Evolutionary conservation across 257 asterid genomes (phyloP).

Genomic region (Solanum chiquidenum): DNA sequence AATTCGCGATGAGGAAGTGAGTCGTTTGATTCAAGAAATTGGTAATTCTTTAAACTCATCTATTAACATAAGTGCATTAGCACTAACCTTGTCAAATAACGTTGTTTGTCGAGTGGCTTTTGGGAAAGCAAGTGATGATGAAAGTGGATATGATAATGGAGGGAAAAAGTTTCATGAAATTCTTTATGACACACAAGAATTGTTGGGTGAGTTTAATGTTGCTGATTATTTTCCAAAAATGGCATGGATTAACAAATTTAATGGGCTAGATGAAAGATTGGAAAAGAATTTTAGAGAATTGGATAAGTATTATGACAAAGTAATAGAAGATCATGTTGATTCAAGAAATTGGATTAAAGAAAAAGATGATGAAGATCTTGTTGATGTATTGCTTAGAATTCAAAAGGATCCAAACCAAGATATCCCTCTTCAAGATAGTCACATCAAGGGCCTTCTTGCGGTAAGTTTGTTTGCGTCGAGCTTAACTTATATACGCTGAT

Average conservation of each 20-base stretch:
- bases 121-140: slow-evolving; percentile 1
- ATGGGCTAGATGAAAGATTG: slow-evolving; percentile 22
- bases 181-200: slow-evolving; percentile 7
- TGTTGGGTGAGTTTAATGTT: slow-evolving; percentile 10
- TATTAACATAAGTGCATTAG: slow-evolving; percentile 13
- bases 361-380: slow-evolving; percentile 18
- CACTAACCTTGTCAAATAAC: slow-evolving; percentile 15
- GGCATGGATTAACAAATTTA: slow-evolving; percentile 30
- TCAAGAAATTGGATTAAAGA: background rate
- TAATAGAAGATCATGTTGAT: slow-evolving; percentile 22
- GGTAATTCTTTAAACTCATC: background rate
- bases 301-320: slow-evolving; percentile 17
- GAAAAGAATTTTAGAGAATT: slow-evolving; percentile 1
- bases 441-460: slow-evolving; percentile 24
- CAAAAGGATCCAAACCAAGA: slow-evolving; percentile 15
- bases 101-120: slow-evolving; percentile 35
- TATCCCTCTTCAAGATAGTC: background rate
- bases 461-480: background rate
- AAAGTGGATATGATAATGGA: background rate
- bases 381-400: slow-evolving; percentile 35
- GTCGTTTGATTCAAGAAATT: slow-evolving; percentile 6
- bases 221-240: slow-evolving; percentile 30
- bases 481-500: too few species aligned
- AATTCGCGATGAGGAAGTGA: slow-evolving; percentile 21
- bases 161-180: slow-evolving; percentile 4